Conservation (phyloP, 257 asterid species). For the Anisodus tanguticus region DNA sequence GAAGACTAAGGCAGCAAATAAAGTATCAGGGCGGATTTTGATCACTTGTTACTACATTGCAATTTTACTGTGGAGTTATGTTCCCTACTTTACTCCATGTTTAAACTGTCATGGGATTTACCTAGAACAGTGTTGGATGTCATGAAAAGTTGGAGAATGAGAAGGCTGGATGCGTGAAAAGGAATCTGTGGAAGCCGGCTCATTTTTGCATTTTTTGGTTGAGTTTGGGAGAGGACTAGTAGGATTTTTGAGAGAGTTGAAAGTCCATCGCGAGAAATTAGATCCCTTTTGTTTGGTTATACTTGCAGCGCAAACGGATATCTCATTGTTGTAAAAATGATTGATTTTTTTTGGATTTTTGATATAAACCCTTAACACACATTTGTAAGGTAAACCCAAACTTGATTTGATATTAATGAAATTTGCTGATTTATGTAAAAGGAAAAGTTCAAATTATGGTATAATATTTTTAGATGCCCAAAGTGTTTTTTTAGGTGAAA, state of each 20-base stretch:
- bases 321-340: not conserved
- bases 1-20: not conserved
- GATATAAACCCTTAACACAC: not conserved
- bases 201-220: not conserved
- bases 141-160: not conserved
- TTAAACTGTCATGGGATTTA: not conserved
- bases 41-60: constrained; percentile 3
- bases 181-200: not conserved
- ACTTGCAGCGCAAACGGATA: not conserved
- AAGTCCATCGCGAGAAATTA: not conserved
- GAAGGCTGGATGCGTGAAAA: not conserved
- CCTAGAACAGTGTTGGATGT: not conserved
- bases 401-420: not conserved
- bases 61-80: not conserved
- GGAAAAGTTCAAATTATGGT: not conserved
- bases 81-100: not conserved
- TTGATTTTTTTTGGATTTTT: not conserved
- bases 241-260: not conserved
- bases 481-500: not conserved
- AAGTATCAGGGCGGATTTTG: not conserved
- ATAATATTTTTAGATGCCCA: not conserved
- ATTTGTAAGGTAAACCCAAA: not conserved
- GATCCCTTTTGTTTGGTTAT: not conserved
- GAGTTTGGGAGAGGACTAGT: not conserved
- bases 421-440: not conserved